A percentile compares a stretch with the other conserved stretches of the same genome.
These are phyloP conservation scores for Nephelium lappaceum DNA, from an alignment of 345 rosid species.

Conservation along the genomic window DNA sequence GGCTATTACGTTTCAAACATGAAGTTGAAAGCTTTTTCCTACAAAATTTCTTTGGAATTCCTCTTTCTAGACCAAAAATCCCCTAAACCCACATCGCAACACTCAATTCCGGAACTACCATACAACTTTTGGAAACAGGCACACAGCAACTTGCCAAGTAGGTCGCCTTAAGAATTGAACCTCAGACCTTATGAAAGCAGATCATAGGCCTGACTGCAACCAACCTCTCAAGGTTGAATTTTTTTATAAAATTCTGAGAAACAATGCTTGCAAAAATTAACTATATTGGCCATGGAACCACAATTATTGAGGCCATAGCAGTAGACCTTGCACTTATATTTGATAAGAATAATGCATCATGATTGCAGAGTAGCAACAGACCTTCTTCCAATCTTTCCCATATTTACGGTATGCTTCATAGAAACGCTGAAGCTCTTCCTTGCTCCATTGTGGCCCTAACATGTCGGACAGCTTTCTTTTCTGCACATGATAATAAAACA, in stretches of 20 bases:
- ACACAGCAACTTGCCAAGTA: not conserved
- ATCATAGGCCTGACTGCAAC: not conserved
- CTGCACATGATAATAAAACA: conserved; percentile 36
- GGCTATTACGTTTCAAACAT: not conserved
- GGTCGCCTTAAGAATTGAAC: not conserved
- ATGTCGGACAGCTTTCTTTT: conserved; percentile 76
- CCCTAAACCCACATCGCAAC: not conserved
- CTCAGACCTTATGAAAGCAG: not conserved
- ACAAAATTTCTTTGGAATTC: not conserved
- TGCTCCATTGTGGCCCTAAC: conserved; percentile 88
- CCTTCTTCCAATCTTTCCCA: conserved; percentile 89
- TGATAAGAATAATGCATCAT: not conserved
- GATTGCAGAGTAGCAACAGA: conserved; percentile 28
- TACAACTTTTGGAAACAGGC: not conserved
- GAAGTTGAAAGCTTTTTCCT: not conserved
- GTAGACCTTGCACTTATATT: not conserved
- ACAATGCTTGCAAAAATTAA: not conserved
- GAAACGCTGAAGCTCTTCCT: conserved; percentile 75
- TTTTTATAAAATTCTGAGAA: conserved; percentile 3
- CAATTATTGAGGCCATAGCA: not conserved
- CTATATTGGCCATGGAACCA: conserved; percentile 7
- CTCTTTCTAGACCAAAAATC: not conserved
- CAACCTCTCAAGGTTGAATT: not conserved
- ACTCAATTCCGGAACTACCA: not conserved
- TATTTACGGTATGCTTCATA: conserved; percentile 74